Evolutionary conservation across 208 protist genomes (phyloP), one percentile per base, ranked within the genome.

Genomic region (Wallacemonas sp.): DNA sequence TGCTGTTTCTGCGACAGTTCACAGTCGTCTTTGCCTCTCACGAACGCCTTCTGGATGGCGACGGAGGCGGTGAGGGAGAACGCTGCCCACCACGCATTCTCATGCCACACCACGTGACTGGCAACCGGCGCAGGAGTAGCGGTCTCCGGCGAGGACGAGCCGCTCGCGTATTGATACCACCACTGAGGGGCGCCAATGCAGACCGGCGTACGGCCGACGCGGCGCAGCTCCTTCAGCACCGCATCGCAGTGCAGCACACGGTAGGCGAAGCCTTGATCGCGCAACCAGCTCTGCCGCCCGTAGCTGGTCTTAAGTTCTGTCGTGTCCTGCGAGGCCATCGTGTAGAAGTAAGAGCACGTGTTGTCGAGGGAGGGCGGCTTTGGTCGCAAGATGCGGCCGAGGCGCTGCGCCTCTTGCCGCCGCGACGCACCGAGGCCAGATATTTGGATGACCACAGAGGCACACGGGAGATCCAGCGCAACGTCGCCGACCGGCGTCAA

Each of bases 371-470:
- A 94, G 12, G 88, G 82, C n/a, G 88, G 89, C 75, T 98, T 98
- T 0, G 92, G 92, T 2, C 96, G 88, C 14, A 98, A 70, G 72
- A 99, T 99, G 46, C 98, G 93, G 42, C 98, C 98, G 1, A 99
- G 84, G n/a, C 97, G 93, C 76, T 99, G 97, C 39, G 98, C 97
- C 80, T 99, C 97, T 75, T 98, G 96, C 11, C 95, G 95, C 15
- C 97, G 85, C 11, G 96, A 97, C 0, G 95, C 97, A 38, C 97
- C 98, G 34, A 99, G 95, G 17, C 96, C 97, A 21, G 96, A 98
- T 47, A 99, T 90, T 66, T 99, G 98, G 65, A 99, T 99, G 45
- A 99, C 92, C n/a, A 99, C 99, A 30, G 97, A 99, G 0, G 98
- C 99, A 33, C 98, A 97, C 24, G 99, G 99, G 31, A 99, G 75